These are phyloP conservation scores for Aspergillus tamarii DNA, from an alignment of 2,329 filamentous ascomycete species.

Conservation along the genomic window DNA sequence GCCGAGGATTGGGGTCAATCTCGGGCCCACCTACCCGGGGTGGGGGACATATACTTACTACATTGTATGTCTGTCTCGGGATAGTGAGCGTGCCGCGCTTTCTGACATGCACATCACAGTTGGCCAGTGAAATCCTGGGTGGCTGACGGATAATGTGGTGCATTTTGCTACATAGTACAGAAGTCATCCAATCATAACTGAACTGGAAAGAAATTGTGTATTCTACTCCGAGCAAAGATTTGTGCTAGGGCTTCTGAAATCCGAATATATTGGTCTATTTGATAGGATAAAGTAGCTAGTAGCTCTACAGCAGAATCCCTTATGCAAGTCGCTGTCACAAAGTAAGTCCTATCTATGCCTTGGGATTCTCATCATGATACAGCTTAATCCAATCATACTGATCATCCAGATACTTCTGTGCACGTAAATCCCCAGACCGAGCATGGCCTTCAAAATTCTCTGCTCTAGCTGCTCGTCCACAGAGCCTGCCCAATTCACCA, in stretches of 20 bases:
- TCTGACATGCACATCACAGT: neutral
- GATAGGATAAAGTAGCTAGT: neutral
- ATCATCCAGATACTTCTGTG: constrained; percentile 49
- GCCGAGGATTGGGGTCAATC: neutral
- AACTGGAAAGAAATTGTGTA: neutral
- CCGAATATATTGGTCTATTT: neutral
- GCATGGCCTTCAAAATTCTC: constrained; percentile 60
- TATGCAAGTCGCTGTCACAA: no score
- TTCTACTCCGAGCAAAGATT: neutral
- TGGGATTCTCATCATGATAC: neutral
- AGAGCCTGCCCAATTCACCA: constrained; percentile 53
- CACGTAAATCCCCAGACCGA: constrained; percentile 54
- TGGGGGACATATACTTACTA: neutral
- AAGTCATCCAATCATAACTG: neutral
- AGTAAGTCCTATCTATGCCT: neutral
- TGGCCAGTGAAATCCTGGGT: neutral
- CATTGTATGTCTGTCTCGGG: neutral
- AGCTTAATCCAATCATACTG: constrained; percentile 47
- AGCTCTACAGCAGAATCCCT: neutral
- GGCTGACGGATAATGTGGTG: neutral
- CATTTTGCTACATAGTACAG: neutral
- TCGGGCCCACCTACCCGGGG: neutral
- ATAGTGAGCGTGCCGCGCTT: neutral
- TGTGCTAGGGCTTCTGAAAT: neutral
- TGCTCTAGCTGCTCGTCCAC: constrained; percentile 53